Evolutionary conservation across 1,139 yeast genomes (phyloP), one percentile per base, ranked within the genome.

Genomic region (Spathaspora jeffriesii): DNA sequence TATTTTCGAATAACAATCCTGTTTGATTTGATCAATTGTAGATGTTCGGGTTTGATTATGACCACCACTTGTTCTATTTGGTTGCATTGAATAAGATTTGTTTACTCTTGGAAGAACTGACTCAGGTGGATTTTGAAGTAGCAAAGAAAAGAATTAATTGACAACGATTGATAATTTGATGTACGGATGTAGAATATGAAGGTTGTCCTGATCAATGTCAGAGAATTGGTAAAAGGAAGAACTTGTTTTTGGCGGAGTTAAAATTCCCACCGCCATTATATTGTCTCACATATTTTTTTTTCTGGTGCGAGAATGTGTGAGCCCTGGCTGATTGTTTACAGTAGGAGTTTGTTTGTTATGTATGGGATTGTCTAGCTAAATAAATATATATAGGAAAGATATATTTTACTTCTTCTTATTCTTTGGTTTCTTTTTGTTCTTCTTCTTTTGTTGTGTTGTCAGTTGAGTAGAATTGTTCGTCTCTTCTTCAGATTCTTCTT

Each of bases 1-100:
- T 21, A 66, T 55, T 47, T 72, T 73, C 22, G 71, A 68, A 53
- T 73, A 74, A 53, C 79, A 73, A 50, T 73, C 79, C n/a, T 63
- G 61, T 21, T 65, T 64, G 43, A 75, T 59, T 51, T 72, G 73
- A 46, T 71, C 76, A 2, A 14, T 14, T 9, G 13, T 18, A 34
- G 18, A 34, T 34, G 23, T 34, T 17, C 38, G 38, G 17, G 17
- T 34, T 4, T 22, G 38, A 18, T 34, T 22, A 34, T 22, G 38
- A 10, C 38, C 22, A 15, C 20, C 22, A 18, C 22, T 17, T 6
- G 38, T 14, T 18, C 38, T 17, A 15, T 34, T n/a, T 15, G 22
- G 9, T 34, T 34, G 38, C 38, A 34, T 32, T 18, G 38, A 25
- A 25, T 8, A 8, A 25, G n/a, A n/a, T n/a, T n/a, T n/a, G n/a